Evolutionary conservation across 192 early-diverging fungal species (phyloP), one percentile per base, ranked within the genome.

Genomic region (Backusella westeae): DNA sequence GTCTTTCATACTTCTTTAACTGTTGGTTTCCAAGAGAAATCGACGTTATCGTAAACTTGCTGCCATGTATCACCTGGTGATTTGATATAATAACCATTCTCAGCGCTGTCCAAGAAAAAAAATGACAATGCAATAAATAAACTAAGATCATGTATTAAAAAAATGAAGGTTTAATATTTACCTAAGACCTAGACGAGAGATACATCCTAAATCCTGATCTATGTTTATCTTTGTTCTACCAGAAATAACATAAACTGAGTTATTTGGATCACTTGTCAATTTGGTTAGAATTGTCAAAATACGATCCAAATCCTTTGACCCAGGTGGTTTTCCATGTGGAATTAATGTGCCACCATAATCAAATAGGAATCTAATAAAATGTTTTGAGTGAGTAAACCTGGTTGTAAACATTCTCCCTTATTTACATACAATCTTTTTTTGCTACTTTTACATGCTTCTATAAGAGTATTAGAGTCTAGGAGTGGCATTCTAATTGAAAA

Each of bases 331-430:
- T 26, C 77, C 77, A 44, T 78, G 72, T 29, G 71, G 49, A 17
- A 91, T 89, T 4, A 96, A 78, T 6, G 93, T 94, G 36, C 95
- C 93, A 70, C 88, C 89, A 53, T 89, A 90, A 73, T 90, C 86
- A 78, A 90, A 82, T 29, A 89, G 36, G 35, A 89, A 76, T 34
- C 85, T 87, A 75, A 46, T 32, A 29, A 14, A 73, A 44, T 65
- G 8, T 3, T 32, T 32, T 32, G 63, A 14, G 32, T 35, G 29
- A 67, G 34, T n/a, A 35, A 6, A 14, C 1, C 17, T 21, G 53
- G 21, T 36, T 32, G 35, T 39, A 34, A 14, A 34, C 46, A 49
- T 49, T 49, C 15, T 19, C 38, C 6, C 5, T n/a, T 41, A 9
- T 34, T 19, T 39, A 81, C 84, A 74, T 83, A 89, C 88, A 89